Conservation (phyloP, 2,329 filamentous ascomycete species). For the Cladophialophora psammophila region DNA sequence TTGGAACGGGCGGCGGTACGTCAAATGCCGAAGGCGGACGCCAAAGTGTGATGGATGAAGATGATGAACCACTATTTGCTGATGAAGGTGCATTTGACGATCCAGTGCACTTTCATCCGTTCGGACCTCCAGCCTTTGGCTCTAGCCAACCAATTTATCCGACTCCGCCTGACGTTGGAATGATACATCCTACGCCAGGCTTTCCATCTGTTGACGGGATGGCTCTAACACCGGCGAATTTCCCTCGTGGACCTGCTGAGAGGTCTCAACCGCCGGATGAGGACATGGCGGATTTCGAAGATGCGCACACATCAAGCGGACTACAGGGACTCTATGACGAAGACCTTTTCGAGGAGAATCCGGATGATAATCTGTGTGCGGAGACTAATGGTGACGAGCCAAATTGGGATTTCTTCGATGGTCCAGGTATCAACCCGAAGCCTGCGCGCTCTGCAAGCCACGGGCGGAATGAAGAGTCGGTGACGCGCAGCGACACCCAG, state of each 20-base stretch:
- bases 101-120: slow-evolving; percentile 36
- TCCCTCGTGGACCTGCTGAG: slow-evolving; percentile 27
- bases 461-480: slow-evolving; percentile 6
- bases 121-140: slow-evolving; percentile 37
- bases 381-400: slow-evolving; percentile 64
- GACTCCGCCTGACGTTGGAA: slow-evolving; percentile 60
- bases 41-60: slow-evolving; percentile 24
- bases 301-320: slow-evolving; percentile 36
- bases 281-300: slow-evolving; percentile 35
- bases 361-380: slow-evolving; percentile 61
- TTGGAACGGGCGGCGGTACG: slow-evolving; percentile 35
- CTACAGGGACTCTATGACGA: slow-evolving; percentile 56
- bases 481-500: not conserved
- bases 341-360: slow-evolving; percentile 66
- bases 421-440: slow-evolving; percentile 46
- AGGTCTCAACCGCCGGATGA: slow-evolving; percentile 20
- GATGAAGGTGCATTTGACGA: slow-evolving; percentile 39
- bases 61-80: slow-evolving; percentile 35
- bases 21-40: slow-evolving; percentile 2
- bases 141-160: slow-evolving; percentile 55
- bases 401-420: slow-evolving; percentile 72
- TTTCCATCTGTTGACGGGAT: slow-evolving; percentile 44
- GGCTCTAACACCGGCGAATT: slow-evolving; percentile 42
- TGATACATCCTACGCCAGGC: slow-evolving; percentile 44
- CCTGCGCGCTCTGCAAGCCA: slow-evolving; percentile 11